phyloP scores from a whole-genome alignment of 768 basidiomycete genomes.

The Xerocomus spinulosus region DNA sequence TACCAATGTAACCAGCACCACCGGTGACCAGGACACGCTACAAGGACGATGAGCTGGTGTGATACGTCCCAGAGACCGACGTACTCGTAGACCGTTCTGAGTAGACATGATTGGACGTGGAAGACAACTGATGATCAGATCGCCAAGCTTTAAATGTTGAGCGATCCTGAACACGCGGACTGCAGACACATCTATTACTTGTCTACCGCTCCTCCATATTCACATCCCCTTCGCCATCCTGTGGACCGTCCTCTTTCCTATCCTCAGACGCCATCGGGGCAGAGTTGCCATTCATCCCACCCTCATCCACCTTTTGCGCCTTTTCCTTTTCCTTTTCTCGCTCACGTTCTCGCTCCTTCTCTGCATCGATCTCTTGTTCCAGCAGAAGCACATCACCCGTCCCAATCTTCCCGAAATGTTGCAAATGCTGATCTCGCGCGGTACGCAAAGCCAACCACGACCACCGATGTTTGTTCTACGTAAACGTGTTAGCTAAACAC shows the following conservation, averaged over 20 bases:
- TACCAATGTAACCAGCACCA: slow-evolving; percentile 89
- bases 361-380: slow-evolving; percentile 32
- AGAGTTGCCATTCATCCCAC: slow-evolving; percentile 13
- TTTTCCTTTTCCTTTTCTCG: slow-evolving; percentile 32
- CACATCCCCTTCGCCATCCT: slow-evolving; percentile 42
- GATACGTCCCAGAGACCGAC: slow-evolving; percentile 20
- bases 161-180: slow-evolving; percentile 5
- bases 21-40: slow-evolving; percentile 70
- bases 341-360: slow-evolving; percentile 37
- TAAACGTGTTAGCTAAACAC: slow-evolving; percentile 8
- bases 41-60: slow-evolving; percentile 8
- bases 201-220: slow-evolving; percentile 43
- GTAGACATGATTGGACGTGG: slow-evolving; percentile 22
- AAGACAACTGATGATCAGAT: no score
- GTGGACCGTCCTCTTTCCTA: slow-evolving; percentile 18
- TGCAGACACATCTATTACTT: neutral
- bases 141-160: neutral
- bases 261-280: slow-evolving; percentile 25
- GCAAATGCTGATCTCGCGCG: slow-evolving; percentile 66
- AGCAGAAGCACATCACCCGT: slow-evolving; percentile 64
- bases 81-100: slow-evolving; percentile 42
- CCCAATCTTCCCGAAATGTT: slow-evolving; percentile 80
- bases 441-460: slow-evolving; percentile 79
- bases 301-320: slow-evolving; percentile 23
- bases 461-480: slow-evolving; percentile 70